A percentile compares a stretch with the other conserved stretches of the same genome.
These are phyloP conservation scores for Telopea speciosissima DNA, from an alignment of 177 flowering plant genomes.

Conservation along the genomic window DNA sequence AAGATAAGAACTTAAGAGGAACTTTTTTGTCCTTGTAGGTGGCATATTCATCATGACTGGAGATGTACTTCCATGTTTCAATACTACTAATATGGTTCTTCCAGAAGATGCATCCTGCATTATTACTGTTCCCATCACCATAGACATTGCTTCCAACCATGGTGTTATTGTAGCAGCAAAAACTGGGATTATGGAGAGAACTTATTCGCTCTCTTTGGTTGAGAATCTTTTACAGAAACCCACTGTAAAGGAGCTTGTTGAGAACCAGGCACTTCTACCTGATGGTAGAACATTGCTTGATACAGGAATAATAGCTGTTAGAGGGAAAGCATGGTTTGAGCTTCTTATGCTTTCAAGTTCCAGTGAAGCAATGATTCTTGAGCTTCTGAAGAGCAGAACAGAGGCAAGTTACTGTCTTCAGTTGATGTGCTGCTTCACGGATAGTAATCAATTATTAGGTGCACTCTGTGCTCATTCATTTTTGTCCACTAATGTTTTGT, in stretches of 20 bases:
- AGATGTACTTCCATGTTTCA: slow-evolving; percentile 98
- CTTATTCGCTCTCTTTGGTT: slow-evolving; percentile 48
- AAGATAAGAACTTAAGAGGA: slow-evolving; percentile 1
- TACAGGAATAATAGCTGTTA: slow-evolving; percentile 90
- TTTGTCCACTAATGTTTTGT: not conserved
- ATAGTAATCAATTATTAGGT: no score
- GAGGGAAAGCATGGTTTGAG: slow-evolving; percentile 89
- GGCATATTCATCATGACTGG: slow-evolving; percentile 97
- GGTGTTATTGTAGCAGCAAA: slow-evolving; percentile 91
- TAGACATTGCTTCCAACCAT: slow-evolving; percentile 94
- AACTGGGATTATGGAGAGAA: slow-evolving; percentile 26
- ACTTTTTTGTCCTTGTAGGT: slow-evolving; percentile 42
- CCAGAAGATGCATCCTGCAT: slow-evolving; percentile 83
- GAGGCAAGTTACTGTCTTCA: slow-evolving; percentile 51
- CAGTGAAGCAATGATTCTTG: slow-evolving; percentile 56
- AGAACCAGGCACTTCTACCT: slow-evolving; percentile 63
- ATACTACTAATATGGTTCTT: slow-evolving; percentile 71
- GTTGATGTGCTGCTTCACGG: not conserved
- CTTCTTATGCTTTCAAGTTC: slow-evolving; percentile 67
- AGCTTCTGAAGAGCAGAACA: slow-evolving; percentile 53
- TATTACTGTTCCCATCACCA: slow-evolving; percentile 94
- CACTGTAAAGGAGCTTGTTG: slow-evolving; percentile 56
- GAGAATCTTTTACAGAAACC: slow-evolving; percentile 94
- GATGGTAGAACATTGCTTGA: slow-evolving; percentile 97
- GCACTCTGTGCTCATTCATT: no score